Evolutionary conservation across 257 asterid genomes (phyloP), one percentile per base, ranked within the genome.

Genomic region (Primulina eburnea): DNA sequence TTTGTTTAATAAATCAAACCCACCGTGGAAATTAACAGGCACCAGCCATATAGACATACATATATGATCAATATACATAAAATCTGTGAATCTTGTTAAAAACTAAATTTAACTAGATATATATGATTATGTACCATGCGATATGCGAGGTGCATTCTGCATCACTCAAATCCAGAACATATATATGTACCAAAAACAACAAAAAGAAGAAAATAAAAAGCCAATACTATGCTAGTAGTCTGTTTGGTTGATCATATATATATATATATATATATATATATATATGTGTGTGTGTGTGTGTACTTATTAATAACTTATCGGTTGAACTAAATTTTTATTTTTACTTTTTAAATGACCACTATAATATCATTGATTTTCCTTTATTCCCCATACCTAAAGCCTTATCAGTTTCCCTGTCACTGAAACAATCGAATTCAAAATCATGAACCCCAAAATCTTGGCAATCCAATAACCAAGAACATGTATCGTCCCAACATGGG

Each of bases 371-470:
- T 16, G 56, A 50, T 16, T 47, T 47, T 20, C 56, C 24, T 21
- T 21, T 0, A 21, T 21, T 21, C 24, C 24, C 24, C 24, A 21
- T 21, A 21, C 24, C 24, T 21, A 21, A 21, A 5, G 57, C 75
- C 14, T 68, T 78, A 37, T 79, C 78, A 38, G 78, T 72, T 33
- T 79, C 95, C 52, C 77, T 21, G 8, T 80, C 84, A 11, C 58
- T 60, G n/a, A 77, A 72, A 64, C 70, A 75, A 34, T 80, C 81
- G n/a, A 85, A 68, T 4, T 86, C 96, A 47, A 87, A 92, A 75
- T 92, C 98, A 12, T 86, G 95, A 28, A 90, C 71, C 7, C 96
- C 96, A 53, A 90, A 92, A 61, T 90, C 98, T 70, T 88, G 90
- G 64, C 93, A 88, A 60, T 85, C 89, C 76, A 86, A 71, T 11